Conservation (phyloP, 805 yeast species). For the Candida nonsorbophila region DNA sequence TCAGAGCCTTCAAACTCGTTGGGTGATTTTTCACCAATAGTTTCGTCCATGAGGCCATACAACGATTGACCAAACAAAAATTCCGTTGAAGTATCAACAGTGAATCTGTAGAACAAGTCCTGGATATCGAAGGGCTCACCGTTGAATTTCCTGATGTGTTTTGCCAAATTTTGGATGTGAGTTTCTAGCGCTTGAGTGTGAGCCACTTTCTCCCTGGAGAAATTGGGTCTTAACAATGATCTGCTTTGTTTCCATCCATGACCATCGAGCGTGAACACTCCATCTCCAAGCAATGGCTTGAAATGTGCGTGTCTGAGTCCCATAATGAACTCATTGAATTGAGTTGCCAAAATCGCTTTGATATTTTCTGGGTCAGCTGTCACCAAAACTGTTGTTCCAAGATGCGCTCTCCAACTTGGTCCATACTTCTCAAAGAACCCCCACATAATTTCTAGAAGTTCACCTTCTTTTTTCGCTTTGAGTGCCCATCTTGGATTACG, state of each 20-base stretch:
- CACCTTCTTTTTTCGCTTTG: conserved; percentile 8
- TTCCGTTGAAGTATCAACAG: conserved; percentile 34
- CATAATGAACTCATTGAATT: conserved; percentile 25
- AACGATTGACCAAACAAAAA: conserved; percentile 33
- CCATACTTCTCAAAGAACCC: conserved; percentile 9
- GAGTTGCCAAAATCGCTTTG: conserved; percentile 29
- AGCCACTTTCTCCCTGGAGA: conserved; percentile 27
- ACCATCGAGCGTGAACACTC: conserved; percentile 31
- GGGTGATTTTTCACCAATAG: conserved; percentile 21
- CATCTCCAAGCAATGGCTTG: conserved; percentile 27
- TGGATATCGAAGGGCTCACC: conserved; percentile 25
- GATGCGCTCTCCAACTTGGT: conserved; percentile 11
- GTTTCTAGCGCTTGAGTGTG: conserved; percentile 24
- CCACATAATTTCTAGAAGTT: conserved; percentile 7
- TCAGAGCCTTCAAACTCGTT: conserved; percentile 9
- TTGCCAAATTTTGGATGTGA: conserved; percentile 18
- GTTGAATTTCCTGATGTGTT: conserved; percentile 14
- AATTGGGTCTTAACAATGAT: conserved; percentile 30
- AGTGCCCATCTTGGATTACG: conserved; percentile 8
- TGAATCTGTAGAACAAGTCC: conserved; percentile 23
- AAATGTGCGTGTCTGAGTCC: conserved; percentile 25
- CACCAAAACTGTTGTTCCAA: conserved; percentile 16
- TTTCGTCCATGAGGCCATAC: conserved; percentile 19
- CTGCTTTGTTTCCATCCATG: conserved; percentile 31
- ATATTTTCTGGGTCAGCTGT: conserved; percentile 28